Base-by-base conservation (phyloP, 441 rosid genomes). In the Monsonia emarginata region DNA sequence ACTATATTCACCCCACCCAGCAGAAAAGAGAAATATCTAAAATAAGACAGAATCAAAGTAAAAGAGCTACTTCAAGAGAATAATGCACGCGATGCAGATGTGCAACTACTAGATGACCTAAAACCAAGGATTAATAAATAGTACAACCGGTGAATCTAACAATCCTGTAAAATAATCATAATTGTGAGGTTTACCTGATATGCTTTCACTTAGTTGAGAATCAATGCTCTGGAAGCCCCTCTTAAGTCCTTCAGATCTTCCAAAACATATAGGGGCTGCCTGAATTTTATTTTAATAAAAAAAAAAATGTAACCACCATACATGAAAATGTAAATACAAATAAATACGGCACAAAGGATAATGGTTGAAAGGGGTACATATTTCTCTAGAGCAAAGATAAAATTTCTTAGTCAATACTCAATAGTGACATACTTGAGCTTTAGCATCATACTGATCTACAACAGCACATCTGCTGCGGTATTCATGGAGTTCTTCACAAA, bases 141-240 rank as follows among this genome's bases (percentile, higher is more conserved):
- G 61, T 25, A 25, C 61, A 24, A 11, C 4, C 6, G 50, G 48
- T 65, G 25, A 44, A 70, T 26, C 14, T 64, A 31, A 44, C 58
- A 69, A 25, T 48, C 57, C 42, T 26, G 32, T 27, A 13, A 65
- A 30, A n/a, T 40, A 65, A 31, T n/a, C n/a, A n/a, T n/a, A n/a
- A n/a, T n/a, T 61, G 63, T 59, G 64, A 28, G 65, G 67, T 32
- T 67, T 72, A 85, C 89, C 84, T 67, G 80, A 79, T 66, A 74
- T 68, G 69, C 69, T 66, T 81, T 85, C 92, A 65, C 76, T 75
- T 82, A 81, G 81, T 62, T 80, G 83, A 72, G 67, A 82, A 77
- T 87, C 84, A 74, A 83, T 81, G 52, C 82, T 83, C 76, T 81
- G 88, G 66, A 81, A 79, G n/a, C 83, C 87, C 79, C 88, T 85